These are phyloP conservation scores for Penicillium capsulatum DNA, from an alignment of 2,329 filamentous ascomycete species.

Conservation along the genomic window DNA sequence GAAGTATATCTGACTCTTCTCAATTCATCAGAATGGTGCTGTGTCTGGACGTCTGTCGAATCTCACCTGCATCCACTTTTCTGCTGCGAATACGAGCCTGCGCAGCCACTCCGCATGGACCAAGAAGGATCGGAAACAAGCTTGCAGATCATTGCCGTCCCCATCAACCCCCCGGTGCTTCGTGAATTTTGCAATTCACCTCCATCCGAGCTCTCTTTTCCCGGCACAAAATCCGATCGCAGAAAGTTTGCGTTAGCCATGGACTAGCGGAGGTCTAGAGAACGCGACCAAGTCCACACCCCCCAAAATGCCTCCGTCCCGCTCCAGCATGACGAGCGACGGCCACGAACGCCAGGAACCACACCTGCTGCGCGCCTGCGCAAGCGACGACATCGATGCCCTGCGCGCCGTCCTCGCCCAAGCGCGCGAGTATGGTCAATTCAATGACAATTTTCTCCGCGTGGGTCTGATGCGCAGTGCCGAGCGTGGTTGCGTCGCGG, in stretches of 20 bases:
- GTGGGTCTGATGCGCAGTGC: slow-evolving; percentile 40
- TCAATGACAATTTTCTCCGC: slow-evolving; percentile 37
- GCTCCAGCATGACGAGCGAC: slow-evolving; percentile 35
- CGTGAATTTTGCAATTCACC: too few relatives aligned
- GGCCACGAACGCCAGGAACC: slow-evolving; percentile 40
- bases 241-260: too few relatives aligned
- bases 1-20: too few relatives aligned
- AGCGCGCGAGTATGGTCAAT: slow-evolving; percentile 35
- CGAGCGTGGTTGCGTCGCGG: slow-evolving; percentile 34
- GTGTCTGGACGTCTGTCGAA: too few relatives aligned
- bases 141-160: too few relatives aligned
- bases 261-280: too few relatives aligned
- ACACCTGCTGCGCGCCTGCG: slow-evolving; percentile 39
- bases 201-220: not conserved
- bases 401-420: slow-evolving; percentile 31
- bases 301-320: slow-evolving; percentile 25
- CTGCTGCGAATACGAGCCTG: not conserved
- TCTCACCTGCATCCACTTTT: too few relatives aligned
- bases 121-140: not conserved
- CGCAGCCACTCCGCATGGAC: not conserved
- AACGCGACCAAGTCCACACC: not conserved
- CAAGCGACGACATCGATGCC: slow-evolving; percentile 34
- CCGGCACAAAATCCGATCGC: not conserved
- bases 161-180: too few relatives aligned
- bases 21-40: too few relatives aligned